Evolutionary conservation across 2,329 filamentous ascomycete species (phyloP).

Genomic region (Aspergillus pseudoterreus): DNA sequence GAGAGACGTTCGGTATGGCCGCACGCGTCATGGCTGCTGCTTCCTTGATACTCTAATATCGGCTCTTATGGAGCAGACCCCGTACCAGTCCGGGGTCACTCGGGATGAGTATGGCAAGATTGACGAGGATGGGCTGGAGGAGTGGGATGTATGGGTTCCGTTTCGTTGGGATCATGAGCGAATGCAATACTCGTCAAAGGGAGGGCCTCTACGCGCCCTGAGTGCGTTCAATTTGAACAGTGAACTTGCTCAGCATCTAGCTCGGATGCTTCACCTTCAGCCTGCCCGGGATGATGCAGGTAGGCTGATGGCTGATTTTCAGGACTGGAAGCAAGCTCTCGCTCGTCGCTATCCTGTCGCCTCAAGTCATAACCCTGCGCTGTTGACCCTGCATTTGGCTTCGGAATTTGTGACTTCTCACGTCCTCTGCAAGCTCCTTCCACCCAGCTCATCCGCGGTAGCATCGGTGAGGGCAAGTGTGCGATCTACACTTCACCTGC

Average conservation of each 20-base stretch:
- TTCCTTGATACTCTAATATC: neutral
- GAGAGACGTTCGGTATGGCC: neutral
- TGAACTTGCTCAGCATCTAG: neutral
- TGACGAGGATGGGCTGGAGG: neutral
- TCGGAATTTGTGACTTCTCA: no score
- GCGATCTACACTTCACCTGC: no score
- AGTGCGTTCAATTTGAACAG: neutral
- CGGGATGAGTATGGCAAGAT: neutral
- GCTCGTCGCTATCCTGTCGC: no score
- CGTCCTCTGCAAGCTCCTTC: no score
- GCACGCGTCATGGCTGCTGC: neutral
- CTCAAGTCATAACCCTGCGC: no score
- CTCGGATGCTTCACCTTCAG: neutral
- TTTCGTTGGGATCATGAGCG: neutral
- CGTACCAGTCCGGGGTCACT: neutral
- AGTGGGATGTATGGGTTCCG: neutral
- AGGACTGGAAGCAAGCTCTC: no score
- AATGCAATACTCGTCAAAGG: neutral
- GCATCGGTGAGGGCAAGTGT: no score
- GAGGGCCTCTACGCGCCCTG: neutral
- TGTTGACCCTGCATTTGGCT: no score
- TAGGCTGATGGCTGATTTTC: no score
- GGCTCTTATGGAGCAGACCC: neutral
- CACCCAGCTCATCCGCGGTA: no score
- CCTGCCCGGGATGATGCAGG: neutral